These are phyloP conservation scores for Amphibolis antarctica DNA, from an alignment of 106 monocot species.

Conservation along the genomic window DNA sequence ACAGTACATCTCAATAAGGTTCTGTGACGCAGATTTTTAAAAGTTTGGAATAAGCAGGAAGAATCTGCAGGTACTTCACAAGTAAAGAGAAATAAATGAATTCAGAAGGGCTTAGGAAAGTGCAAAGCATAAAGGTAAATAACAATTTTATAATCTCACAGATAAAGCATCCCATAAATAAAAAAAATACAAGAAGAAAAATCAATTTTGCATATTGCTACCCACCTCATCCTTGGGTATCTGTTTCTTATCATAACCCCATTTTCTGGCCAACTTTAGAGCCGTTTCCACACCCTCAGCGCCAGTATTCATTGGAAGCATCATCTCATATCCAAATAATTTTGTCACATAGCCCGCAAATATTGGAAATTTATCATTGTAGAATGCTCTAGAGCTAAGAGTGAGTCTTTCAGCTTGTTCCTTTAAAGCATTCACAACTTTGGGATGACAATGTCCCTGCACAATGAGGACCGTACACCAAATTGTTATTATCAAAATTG, in stretches of 20 bases:
- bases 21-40: no score
- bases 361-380: constrained; percentile 89
- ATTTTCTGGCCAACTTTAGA: constrained; percentile 87
- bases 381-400: constrained; percentile 97
- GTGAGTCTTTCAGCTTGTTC: constrained; percentile 82
- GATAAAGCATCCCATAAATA: no score
- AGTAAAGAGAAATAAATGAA: no score
- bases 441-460: constrained; percentile 97
- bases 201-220: not conserved
- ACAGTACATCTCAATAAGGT: no score
- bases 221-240: constrained; percentile 90
- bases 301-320: constrained; percentile 97
- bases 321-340: constrained; percentile 91
- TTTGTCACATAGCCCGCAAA: constrained; percentile 67
- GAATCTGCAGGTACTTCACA: no score
- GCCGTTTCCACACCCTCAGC: constrained; percentile 98
- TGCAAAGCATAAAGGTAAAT: not conserved
- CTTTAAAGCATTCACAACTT: constrained; percentile 66
- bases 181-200: not conserved
- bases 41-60: no score
- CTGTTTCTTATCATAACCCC: constrained; percentile 93
- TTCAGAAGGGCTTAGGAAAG: no score
- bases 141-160: not conserved
- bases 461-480: not conserved
- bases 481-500: not conserved